Conservation (phyloP, 345 rosid species). For the Aegle marmelos region DNA sequence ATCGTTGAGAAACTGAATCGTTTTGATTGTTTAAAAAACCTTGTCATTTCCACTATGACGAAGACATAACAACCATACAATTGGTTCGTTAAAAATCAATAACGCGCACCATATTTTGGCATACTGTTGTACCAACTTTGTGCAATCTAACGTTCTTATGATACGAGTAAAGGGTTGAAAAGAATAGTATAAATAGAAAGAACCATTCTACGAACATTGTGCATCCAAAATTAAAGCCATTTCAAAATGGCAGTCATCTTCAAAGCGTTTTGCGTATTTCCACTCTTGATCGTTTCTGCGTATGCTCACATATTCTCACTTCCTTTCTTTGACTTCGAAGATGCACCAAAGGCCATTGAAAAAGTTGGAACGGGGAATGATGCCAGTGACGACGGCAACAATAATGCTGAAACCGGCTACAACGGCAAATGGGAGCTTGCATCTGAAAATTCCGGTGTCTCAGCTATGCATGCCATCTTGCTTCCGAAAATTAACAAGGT, state of each 20-base stretch:
- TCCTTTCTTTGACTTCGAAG: neutral
- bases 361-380: neutral
- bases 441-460: constrained; percentile 61
- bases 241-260: neutral
- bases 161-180: neutral
- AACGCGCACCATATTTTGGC: neutral
- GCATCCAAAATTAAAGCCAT: neutral
- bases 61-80: neutral
- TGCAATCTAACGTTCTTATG: neutral
- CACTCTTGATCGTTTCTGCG: constrained; percentile 22
- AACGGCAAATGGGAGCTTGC: constrained; percentile 63
- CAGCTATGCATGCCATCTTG: constrained; percentile 76
- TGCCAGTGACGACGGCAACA: neutral
- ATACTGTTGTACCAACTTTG: neutral
- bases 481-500: constrained; percentile 59
- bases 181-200: neutral
- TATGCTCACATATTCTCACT: neutral
- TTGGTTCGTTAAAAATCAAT: neutral
- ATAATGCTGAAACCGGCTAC: constrained; percentile 2
- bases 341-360: neutral
- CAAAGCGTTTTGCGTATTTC: constrained; percentile 9
- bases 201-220: neutral
- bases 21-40: too few species aligned
- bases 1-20: too few species aligned
- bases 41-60: too few species aligned